Percentiles rank a stretch among this genome's conserved stretches.
These are phyloP conservation scores for Castanopsis chinensis DNA, from an alignment of 306 rosid genomes.

Conservation along the genomic window DNA sequence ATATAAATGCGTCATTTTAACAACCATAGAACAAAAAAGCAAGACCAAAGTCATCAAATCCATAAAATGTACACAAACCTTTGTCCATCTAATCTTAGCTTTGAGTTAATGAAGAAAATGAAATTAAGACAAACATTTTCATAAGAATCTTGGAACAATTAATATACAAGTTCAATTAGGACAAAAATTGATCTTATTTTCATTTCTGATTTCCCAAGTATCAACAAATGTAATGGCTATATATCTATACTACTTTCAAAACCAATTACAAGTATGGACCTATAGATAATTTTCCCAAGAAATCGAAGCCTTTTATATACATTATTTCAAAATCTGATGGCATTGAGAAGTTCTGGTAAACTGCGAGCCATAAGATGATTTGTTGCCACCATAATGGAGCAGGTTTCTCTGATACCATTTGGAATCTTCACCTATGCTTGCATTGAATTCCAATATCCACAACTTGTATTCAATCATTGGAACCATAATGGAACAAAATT, in stretches of 20 bases:
- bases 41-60: no score
- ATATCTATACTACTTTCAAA: background rate
- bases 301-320: background rate
- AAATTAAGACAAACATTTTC: no score
- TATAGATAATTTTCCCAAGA: background rate
- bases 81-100: no score
- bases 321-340: background rate
- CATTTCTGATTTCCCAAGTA: background rate
- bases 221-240: background rate
- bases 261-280: background rate
- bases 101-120: no score
- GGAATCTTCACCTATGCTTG: background rate
- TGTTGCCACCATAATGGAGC: background rate
- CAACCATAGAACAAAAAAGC: no score
- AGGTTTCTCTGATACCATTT: background rate
- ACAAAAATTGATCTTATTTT: no score
- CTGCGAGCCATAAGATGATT: background rate
- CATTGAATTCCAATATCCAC: background rate
- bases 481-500: slow-evolving; percentile 1
- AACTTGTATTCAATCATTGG: background rate
- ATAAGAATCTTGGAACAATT: no score
- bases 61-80: no score
- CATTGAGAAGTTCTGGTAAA: background rate
- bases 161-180: no score
- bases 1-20: no score